Evolutionary conservation across 73 alveolate species (phyloP).

Genomic region (Tetrahymena thermophila): DNA sequence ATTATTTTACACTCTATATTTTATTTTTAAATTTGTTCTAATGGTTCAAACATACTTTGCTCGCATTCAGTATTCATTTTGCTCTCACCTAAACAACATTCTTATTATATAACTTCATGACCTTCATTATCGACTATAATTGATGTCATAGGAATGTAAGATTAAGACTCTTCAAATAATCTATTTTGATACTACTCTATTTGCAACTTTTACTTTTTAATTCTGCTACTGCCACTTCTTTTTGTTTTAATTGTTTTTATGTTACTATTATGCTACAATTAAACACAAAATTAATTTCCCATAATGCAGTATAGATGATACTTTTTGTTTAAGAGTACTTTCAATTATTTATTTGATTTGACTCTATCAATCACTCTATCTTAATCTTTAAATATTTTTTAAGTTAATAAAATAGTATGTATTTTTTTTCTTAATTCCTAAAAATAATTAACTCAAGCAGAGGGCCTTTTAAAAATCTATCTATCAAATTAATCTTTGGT

Average conservation of each 20-base stretch:
- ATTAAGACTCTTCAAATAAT: background rate
- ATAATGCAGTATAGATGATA: background rate
- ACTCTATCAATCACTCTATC: too few relatives aligned
- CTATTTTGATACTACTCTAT: background rate
- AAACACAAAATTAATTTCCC: background rate
- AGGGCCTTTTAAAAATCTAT: too few relatives aligned
- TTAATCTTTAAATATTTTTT: too few relatives aligned
- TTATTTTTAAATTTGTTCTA: too few relatives aligned
- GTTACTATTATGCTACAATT: background rate
- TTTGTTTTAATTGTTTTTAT: too few relatives aligned
- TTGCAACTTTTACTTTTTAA: background rate
- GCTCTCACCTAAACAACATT: background rate
- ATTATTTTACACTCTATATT: background rate
- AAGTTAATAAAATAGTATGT: too few relatives aligned
- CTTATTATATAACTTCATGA: background rate
- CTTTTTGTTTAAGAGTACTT: background rate
- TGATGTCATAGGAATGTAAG: background rate
- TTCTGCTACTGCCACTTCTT: background rate
- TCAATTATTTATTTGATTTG: too few relatives aligned
- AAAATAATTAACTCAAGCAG: too few relatives aligned
- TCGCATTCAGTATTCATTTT: too few relatives aligned
- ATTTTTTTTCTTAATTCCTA: too few relatives aligned
- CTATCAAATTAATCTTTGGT: too few relatives aligned
- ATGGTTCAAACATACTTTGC: background rate
- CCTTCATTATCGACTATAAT: background rate